These are phyloP conservation scores for Aspergillus hancockii DNA, from an alignment of 495 filamentous ascomycete species.

Conservation along the genomic window DNA sequence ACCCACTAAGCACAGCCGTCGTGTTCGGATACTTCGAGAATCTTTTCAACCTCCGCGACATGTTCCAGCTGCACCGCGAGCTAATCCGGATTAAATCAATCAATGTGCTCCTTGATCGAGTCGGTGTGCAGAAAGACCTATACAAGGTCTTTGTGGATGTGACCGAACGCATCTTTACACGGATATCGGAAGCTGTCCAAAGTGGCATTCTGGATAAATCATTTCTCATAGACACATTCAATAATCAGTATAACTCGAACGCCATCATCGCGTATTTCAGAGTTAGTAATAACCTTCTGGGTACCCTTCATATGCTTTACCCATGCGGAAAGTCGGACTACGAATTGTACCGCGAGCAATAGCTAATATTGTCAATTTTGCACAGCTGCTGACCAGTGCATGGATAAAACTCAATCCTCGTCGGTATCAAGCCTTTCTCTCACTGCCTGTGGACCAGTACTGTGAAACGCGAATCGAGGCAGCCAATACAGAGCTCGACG, in stretches of 20 bases:
- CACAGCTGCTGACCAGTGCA: slow-evolving; percentile 77
- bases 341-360: no score
- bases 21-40: slow-evolving; percentile 92
- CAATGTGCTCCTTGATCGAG: slow-evolving; percentile 67
- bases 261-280: slow-evolving; percentile 73
- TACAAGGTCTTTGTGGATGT: slow-evolving; percentile 84
- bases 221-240: slow-evolving; percentile 73
- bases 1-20: slow-evolving; percentile 61
- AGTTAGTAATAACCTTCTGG: slow-evolving; percentile 40
- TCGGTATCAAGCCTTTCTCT: slow-evolving; percentile 70
- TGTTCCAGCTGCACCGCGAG: slow-evolving; percentile 65
- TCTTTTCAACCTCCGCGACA: slow-evolving; percentile 66
- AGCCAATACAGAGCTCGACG: slow-evolving; percentile 80
- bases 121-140: slow-evolving; percentile 65
- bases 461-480: slow-evolving; percentile 70
- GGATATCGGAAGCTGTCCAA: slow-evolving; percentile 52
- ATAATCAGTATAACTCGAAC: slow-evolving; percentile 63
- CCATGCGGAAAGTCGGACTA: not conserved
- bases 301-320: not conserved
- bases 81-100: slow-evolving; percentile 68
- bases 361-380: no score
- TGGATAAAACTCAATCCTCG: slow-evolving; percentile 77
- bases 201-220: slow-evolving; percentile 59
- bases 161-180: slow-evolving; percentile 63
- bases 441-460: slow-evolving; percentile 66